Conservation (phyloP, 2,329 filamentous ascomycete genomes). For the Fusarium zealandicum region DNA sequence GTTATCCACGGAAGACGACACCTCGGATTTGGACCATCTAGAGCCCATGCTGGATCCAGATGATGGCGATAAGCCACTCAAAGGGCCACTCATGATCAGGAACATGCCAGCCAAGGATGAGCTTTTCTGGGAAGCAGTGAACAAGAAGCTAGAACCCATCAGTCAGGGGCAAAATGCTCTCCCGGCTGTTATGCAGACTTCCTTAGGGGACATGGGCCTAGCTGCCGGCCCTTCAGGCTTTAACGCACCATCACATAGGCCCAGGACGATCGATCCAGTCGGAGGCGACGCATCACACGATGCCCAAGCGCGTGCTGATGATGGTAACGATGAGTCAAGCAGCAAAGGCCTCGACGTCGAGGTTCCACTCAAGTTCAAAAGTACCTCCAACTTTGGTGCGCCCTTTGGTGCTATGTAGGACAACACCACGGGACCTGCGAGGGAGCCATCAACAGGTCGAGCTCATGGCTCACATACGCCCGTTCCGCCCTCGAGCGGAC, state of each 20-base stretch:
- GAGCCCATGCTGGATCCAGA: slow-evolving; percentile 48
- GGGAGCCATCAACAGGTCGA: neutral
- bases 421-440: slow-evolving; percentile 5
- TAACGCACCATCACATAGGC: slow-evolving; percentile 17
- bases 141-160: slow-evolving; percentile 60
- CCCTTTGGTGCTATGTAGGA: slow-evolving; percentile 51
- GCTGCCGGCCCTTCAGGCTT: slow-evolving; percentile 24
- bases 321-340: slow-evolving; percentile 36
- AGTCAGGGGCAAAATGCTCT: slow-evolving; percentile 55
- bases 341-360: slow-evolving; percentile 48
- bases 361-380: slow-evolving; percentile 55
- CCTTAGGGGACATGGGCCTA: slow-evolving; percentile 42
- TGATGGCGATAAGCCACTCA: slow-evolving; percentile 55
- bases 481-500: neutral
- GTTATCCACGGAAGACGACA: slow-evolving; percentile 15
- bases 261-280: slow-evolving; percentile 17
- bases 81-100: slow-evolving; percentile 61
- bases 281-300: slow-evolving; percentile 38
- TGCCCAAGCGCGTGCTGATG: slow-evolving; percentile 32
- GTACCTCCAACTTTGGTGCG: slow-evolving; percentile 56
- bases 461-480: slow-evolving; percentile 5
- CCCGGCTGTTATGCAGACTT: slow-evolving; percentile 52
- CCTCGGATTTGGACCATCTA: slow-evolving; percentile 23
- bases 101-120: slow-evolving; percentile 65
- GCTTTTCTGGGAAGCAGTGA: slow-evolving; percentile 58